Evolutionary conservation across 495 filamentous ascomycete genomes (phyloP).

Genomic region (Aspergillus nidulans): DNA sequence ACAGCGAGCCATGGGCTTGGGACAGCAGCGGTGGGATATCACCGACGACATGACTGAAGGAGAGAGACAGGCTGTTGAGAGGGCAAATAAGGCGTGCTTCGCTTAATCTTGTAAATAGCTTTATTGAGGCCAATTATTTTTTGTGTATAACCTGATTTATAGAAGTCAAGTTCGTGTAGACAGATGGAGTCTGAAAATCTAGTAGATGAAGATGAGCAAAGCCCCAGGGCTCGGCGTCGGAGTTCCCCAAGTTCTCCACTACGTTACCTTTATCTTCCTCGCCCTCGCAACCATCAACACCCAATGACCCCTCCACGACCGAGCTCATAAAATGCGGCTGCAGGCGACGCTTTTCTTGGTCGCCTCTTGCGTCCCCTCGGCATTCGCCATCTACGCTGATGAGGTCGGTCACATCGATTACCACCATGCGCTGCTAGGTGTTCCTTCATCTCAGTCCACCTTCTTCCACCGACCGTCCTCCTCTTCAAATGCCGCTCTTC

Average conservation of each 20-base stretch:
- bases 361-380: conserved; percentile 38
- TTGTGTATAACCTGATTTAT: background rate
- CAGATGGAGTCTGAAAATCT: too few relatives aligned
- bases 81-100: conserved; percentile 56
- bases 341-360: conserved; percentile 39
- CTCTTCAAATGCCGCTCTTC: conserved; percentile 76
- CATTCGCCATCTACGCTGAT: conserved; percentile 73
- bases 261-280: conserved; percentile 1
- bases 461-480: conserved; percentile 89
- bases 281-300: conserved; percentile 8
- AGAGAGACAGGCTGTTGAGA: conserved; percentile 51
- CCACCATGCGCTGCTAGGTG: conserved; percentile 83
- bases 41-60: conserved; percentile 46
- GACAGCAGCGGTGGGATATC: conserved; percentile 44
- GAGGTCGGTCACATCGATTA: conserved; percentile 91
- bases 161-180: background rate
- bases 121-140: background rate
- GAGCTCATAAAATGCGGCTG: conserved; percentile 38
- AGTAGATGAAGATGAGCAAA: too few relatives aligned
- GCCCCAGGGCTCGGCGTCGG: background rate
- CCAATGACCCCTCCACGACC: conserved; percentile 29
- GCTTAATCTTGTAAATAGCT: background rate
- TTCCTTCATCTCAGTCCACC: conserved; percentile 73
- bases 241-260: background rate
- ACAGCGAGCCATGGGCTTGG: conserved; percentile 57